A percentile compares a stretch with the other conserved stretches of the same genome.
phyloP scores from a whole-genome alignment of 2,329 filamentous ascomycete species.

The Metarhizium guizhouense region DNA sequence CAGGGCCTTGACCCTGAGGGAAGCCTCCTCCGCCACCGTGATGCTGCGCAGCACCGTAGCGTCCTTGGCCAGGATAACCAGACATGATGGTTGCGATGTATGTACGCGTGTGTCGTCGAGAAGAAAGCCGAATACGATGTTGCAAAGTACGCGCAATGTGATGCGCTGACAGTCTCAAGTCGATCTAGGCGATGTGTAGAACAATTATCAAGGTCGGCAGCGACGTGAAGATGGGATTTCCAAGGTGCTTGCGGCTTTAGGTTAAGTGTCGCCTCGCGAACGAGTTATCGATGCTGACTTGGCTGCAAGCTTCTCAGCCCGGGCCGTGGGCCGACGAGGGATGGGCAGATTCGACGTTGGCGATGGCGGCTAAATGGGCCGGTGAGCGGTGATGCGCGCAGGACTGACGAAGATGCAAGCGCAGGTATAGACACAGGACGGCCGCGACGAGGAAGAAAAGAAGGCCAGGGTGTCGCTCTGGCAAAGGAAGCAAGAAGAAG shows the following conservation, averaged over 20 bases:
- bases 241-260: background rate
- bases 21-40: slow-evolving; percentile 19
- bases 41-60: slow-evolving; percentile 24
- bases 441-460: too few species aligned
- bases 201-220: background rate
- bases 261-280: background rate
- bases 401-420: background rate
- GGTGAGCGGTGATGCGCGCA: background rate
- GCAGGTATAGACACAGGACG: too few species aligned
- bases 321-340: background rate
- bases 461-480: too few species aligned
- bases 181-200: background rate
- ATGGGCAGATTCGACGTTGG: background rate
- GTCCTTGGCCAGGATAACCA: slow-evolving; percentile 32
- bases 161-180: background rate
- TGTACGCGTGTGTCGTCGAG: background rate
- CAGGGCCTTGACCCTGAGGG: slow-evolving; percentile 13
- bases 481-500: too few species aligned
- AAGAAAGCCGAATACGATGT: background rate
- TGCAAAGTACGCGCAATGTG: background rate
- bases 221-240: background rate
- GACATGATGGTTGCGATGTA: slow-evolving; percentile 20
- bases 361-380: too few species aligned
- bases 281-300: background rate
- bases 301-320: too few species aligned